phyloP scores from a whole-genome alignment of 2,329 filamentous ascomycete species.

The Colletotrichum cereale region DNA sequence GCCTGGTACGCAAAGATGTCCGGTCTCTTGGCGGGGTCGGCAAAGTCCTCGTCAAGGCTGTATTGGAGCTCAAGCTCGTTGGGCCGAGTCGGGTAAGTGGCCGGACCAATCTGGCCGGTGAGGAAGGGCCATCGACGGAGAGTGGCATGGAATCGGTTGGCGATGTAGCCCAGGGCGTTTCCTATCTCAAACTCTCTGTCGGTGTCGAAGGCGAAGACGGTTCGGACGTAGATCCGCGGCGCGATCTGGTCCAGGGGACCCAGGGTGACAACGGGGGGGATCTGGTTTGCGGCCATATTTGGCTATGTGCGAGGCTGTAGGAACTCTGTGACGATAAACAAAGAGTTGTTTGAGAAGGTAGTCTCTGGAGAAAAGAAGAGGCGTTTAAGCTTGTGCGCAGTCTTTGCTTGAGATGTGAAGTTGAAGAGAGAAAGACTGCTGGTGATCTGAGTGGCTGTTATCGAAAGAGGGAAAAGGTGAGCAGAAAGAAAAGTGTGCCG shows the following conservation, averaged over 20 bases:
- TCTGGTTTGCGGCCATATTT: neutral
- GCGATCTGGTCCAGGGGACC: slow-evolving; percentile 31
- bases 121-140: slow-evolving; percentile 29
- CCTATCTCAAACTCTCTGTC: neutral
- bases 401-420: neutral
- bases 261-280: neutral
- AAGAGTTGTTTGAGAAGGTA: neutral
- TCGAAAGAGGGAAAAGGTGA: neutral
- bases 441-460: too few relatives aligned
- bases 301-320: neutral
- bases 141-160: neutral
- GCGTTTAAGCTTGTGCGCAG: neutral
- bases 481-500: too few relatives aligned
- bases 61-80: slow-evolving; percentile 29
- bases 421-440: neutral
- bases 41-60: neutral
- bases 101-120: slow-evolving; percentile 11
- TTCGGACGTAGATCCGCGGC: slow-evolving; percentile 30
- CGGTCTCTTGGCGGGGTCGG: neutral
- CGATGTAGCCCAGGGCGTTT: neutral
- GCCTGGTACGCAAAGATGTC: neutral
- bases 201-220: slow-evolving; percentile 11
- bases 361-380: neutral
- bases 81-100: neutral
- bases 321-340: neutral